Evolutionary conservation across 257 asterid species (phyloP).

Genomic region (Solanum rostratum): DNA sequence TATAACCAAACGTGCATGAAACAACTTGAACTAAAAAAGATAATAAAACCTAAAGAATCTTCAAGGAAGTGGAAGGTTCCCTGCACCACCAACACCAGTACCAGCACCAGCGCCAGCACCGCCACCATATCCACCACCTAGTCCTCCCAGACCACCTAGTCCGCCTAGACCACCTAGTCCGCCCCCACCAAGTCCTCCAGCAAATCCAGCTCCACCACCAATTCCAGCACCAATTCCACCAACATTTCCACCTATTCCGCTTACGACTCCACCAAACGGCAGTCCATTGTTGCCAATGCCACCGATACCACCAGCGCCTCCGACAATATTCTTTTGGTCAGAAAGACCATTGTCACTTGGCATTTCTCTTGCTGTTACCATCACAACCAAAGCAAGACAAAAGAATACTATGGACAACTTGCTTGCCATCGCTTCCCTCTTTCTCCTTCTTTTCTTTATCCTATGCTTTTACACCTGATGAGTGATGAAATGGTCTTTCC

Average conservation of each 20-base stretch:
- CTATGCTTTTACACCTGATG: neutral
- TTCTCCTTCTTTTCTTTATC: neutral
- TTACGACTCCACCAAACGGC: neutral
- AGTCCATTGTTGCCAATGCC: slow-evolving; percentile 1
- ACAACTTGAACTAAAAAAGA: neutral
- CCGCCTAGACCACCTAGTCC: slow-evolving; percentile 17
- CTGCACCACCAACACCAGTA: slow-evolving; percentile 5
- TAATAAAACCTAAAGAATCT: neutral
- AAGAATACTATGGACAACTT: slow-evolving; percentile 1
- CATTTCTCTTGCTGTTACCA: slow-evolving; percentile 18
- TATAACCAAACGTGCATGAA: neutral
- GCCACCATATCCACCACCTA: slow-evolving; percentile 1
- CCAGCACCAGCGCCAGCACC: neutral
- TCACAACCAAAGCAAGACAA: slow-evolving; percentile 11
- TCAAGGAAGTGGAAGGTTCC: slow-evolving; percentile 25
- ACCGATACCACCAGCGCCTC: slow-evolving; percentile 2
- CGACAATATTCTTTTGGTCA: slow-evolving; percentile 30
- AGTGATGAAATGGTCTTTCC: neutral
- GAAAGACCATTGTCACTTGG: slow-evolving; percentile 19
- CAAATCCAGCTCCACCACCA: slow-evolving; percentile 6
- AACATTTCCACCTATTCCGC: slow-evolving; percentile 3
- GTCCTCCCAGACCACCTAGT: neutral
- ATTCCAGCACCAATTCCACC: slow-evolving; percentile 6
- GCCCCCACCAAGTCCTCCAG: slow-evolving; percentile 3
- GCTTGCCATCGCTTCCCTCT: slow-evolving; percentile 10